phyloP scores from a whole-genome alignment of 2,329 filamentous ascomycete genomes.

The Hypoxylon sp. region DNA sequence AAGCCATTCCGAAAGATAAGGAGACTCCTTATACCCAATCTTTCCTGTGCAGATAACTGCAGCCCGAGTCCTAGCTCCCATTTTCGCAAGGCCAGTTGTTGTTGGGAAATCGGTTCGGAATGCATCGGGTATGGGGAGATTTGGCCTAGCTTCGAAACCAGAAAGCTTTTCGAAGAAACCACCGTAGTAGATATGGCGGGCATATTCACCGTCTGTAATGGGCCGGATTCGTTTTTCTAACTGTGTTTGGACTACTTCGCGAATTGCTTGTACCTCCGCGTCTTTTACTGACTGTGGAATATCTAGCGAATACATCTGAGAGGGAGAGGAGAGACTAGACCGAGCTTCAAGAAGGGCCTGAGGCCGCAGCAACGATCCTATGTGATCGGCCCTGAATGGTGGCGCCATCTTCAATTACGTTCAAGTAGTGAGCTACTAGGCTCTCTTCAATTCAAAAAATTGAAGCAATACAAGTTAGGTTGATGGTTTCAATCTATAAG shows the following conservation, averaged over 20 bases:
- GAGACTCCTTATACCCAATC: constrained; percentile 60
- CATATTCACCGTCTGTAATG: constrained; percentile 79
- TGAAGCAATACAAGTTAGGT: not conserved
- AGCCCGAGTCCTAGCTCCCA: constrained; percentile 55
- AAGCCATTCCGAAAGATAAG: constrained; percentile 54
- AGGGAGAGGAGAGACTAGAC: constrained; percentile 63
- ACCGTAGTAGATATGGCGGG: constrained; percentile 65
- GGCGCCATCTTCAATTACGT: constrained; percentile 47
- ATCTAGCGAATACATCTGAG: constrained; percentile 52
- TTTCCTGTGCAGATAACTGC: constrained; percentile 57
- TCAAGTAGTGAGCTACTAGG: not conserved
- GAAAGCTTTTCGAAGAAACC: constrained; percentile 64
- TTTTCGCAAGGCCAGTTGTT: constrained; percentile 56
- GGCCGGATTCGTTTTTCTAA: constrained; percentile 72
- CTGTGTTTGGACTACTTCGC: constrained; percentile 76
- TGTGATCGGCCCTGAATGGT: constrained; percentile 81
- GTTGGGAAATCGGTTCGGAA: constrained; percentile 68
- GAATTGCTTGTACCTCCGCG: constrained; percentile 74
- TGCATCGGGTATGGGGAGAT: constrained; percentile 73
- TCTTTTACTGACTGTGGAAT: constrained; percentile 58
- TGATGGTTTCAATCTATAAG: not conserved
- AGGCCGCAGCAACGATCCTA: constrained; percentile 79
- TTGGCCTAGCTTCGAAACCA: constrained; percentile 66
- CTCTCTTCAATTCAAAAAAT: not conserved
- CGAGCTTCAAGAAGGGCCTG: constrained; percentile 72